Evolutionary conservation across 495 filamentous ascomycete genomes (phyloP).

Genomic region (Penicillium silybi): DNA sequence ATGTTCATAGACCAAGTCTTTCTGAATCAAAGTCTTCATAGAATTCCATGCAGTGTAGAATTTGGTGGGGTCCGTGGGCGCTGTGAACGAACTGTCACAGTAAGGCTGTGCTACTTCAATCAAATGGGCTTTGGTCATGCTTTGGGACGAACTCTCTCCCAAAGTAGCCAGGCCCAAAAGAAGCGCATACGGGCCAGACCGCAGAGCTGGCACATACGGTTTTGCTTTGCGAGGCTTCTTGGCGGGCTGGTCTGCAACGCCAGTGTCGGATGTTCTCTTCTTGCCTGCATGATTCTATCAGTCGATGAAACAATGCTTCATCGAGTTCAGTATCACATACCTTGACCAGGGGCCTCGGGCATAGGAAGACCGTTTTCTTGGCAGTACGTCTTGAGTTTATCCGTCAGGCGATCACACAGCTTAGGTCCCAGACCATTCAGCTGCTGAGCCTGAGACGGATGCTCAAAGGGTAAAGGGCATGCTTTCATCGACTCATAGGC

Average conservation of each 20-base stretch:
- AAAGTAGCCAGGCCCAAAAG: slow-evolving; percentile 62
- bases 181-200: slow-evolving; percentile 73
- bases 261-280: slow-evolving; percentile 47
- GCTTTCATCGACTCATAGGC: slow-evolving; percentile 78
- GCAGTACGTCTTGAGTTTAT: slow-evolving; percentile 64
- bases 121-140: slow-evolving; percentile 64
- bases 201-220: slow-evolving; percentile 66
- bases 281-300: slow-evolving; percentile 9
- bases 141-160: slow-evolving; percentile 49
- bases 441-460: slow-evolving; percentile 70
- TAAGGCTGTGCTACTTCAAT: slow-evolving; percentile 68
- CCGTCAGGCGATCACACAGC: slow-evolving; percentile 65
- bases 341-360: slow-evolving; percentile 53
- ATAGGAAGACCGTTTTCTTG: slow-evolving; percentile 64
- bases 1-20: slow-evolving; percentile 71
- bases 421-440: slow-evolving; percentile 70
- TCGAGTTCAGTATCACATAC: slow-evolving; percentile 11
- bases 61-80: slow-evolving; percentile 60
- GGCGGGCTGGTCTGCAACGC: slow-evolving; percentile 36
- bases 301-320: not conserved
- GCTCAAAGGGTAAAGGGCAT: slow-evolving; percentile 68
- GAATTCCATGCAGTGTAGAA: slow-evolving; percentile 83
- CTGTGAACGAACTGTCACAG: slow-evolving; percentile 72
- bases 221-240: slow-evolving; percentile 65
- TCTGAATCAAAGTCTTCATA: slow-evolving; percentile 72